These are phyloP conservation scores for Pestalotiopsis sp. DNA, from an alignment of 2,329 filamentous ascomycete genomes.

Conservation along the genomic window DNA sequence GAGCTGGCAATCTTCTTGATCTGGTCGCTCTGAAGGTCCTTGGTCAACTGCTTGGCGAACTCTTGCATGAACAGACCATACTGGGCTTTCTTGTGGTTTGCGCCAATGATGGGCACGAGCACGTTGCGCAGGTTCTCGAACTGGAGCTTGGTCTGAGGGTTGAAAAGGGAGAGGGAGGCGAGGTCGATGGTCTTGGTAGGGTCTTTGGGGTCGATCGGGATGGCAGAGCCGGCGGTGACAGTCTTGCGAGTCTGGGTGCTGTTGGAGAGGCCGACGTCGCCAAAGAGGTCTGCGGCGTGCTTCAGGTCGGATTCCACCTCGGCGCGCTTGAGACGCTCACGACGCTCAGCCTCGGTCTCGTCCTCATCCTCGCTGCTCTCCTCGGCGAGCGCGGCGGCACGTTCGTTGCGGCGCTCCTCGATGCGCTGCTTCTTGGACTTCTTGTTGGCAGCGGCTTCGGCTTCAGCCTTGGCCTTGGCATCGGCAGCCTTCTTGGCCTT, in stretches of 20 bases:
- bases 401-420: slow-evolving; percentile 71
- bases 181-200: slow-evolving; percentile 82
- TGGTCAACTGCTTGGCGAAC: slow-evolving; percentile 82
- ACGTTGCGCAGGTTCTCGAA: slow-evolving; percentile 79
- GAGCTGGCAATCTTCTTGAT: slow-evolving; percentile 94
- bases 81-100: slow-evolving; percentile 86
- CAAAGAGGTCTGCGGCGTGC: slow-evolving; percentile 91
- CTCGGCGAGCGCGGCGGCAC: slow-evolving; percentile 53
- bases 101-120: slow-evolving; percentile 75
- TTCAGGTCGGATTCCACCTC: slow-evolving; percentile 88
- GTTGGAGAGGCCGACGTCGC: slow-evolving; percentile 60
- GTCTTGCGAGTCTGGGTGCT: slow-evolving; percentile 59
- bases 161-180: slow-evolving; percentile 79
- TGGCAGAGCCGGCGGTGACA: slow-evolving; percentile 63
- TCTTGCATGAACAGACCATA: slow-evolving; percentile 91
- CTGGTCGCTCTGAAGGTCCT: slow-evolving; percentile 87
- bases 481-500: slow-evolving; percentile 87
- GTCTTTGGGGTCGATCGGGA: slow-evolving; percentile 72
- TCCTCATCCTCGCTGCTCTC: slow-evolving; percentile 66
- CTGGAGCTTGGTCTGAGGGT: slow-evolving; percentile 82
- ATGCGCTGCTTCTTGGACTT: slow-evolving; percentile 88
- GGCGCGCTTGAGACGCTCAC: slow-evolving; percentile 73
- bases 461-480: slow-evolving; percentile 86
- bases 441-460: slow-evolving; percentile 84
- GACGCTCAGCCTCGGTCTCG: slow-evolving; percentile 72